Conservation (phyloP, 305 asterid species). For the Solanum chacoense region DNA sequence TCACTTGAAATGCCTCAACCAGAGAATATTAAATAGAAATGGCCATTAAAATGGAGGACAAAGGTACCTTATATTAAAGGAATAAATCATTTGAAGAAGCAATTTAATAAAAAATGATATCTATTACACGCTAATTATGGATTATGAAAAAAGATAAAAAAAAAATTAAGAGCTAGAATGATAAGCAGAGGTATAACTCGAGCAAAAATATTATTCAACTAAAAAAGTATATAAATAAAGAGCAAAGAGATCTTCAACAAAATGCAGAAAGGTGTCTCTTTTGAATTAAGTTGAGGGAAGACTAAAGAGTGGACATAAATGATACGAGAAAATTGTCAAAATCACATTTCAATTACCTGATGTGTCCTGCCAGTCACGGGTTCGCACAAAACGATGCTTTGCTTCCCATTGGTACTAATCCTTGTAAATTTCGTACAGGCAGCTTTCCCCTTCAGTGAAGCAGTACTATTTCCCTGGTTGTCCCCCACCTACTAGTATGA, state of each 20-base stretch:
- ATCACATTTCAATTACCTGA: constrained; percentile 46
- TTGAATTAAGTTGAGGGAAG: background rate
- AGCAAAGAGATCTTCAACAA: background rate
- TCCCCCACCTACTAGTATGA: constrained; percentile 38
- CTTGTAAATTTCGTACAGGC: constrained; percentile 90
- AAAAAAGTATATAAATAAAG: background rate
- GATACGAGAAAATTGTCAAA: background rate
- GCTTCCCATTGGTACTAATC: constrained; percentile 68
- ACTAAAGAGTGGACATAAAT: background rate
- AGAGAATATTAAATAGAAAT: background rate
- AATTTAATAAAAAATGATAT: background rate
- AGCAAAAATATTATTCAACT: background rate
- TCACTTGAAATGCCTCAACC: background rate
- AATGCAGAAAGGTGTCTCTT: background rate
- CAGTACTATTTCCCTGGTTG: constrained; percentile 15
- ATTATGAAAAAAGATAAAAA: background rate
- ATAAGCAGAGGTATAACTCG: background rate
- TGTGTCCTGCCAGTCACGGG: constrained; percentile 96
- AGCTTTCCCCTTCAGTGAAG: constrained; percentile 50
- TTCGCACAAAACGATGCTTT: constrained; percentile 73
- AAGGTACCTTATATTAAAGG: background rate
- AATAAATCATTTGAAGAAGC: background rate
- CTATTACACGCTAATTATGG: background rate
- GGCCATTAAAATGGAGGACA: background rate
- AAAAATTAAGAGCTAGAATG: background rate